Evolutionary conservation across 2,329 filamentous ascomycete genomes (phyloP).

Genomic region (Penicillium fuscoglaucum): DNA sequence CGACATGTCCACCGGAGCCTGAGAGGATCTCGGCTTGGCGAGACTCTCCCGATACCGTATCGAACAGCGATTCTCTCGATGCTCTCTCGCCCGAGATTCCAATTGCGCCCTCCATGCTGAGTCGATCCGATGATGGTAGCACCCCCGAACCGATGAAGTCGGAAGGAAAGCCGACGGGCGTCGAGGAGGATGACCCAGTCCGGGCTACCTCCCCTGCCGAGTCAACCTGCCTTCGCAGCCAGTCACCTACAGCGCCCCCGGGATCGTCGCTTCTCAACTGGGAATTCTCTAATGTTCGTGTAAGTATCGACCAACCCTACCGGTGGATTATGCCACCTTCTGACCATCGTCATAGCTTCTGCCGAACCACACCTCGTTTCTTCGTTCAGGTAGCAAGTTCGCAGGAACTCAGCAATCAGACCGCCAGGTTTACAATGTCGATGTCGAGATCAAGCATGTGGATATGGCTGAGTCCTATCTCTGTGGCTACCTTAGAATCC

Average conservation of each 20-base stretch:
- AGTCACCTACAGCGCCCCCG: conserved; percentile 35
- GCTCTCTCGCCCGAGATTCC: conserved; percentile 27
- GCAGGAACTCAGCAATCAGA: conserved; percentile 91
- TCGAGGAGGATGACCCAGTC: conserved; percentile 36
- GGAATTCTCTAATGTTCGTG: conserved; percentile 57
- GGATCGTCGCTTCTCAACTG: conserved; percentile 52
- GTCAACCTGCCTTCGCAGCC: conserved; percentile 31
- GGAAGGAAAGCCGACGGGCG: conserved; percentile 30
- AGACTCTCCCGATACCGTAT: conserved; percentile 31
- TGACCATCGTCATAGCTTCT: conserved; percentile 57
- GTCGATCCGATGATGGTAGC: conserved; percentile 31
- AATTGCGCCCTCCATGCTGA: conserved; percentile 28
- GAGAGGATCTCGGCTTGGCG: conserved; percentile 37
- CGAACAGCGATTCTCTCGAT: conserved; percentile 29
- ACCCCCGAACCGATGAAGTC: conserved; percentile 28
- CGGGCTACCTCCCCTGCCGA: conserved; percentile 38
- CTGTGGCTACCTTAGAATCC: conserved; percentile 91
- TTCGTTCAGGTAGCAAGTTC: conserved; percentile 86
- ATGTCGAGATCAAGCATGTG: conserved; percentile 95
- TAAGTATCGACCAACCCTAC: conserved; percentile 39
- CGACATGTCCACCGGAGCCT: conserved; percentile 51
- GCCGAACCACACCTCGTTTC: conserved; percentile 76
- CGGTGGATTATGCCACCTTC: conserved; percentile 8
- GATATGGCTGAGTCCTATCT: conserved; percentile 92
- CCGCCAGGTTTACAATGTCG: conserved; percentile 87